These are phyloP conservation scores for Saccharomyces hybrid DNA, from an alignment of 1,139 yeast species.

Conservation along the genomic window DNA sequence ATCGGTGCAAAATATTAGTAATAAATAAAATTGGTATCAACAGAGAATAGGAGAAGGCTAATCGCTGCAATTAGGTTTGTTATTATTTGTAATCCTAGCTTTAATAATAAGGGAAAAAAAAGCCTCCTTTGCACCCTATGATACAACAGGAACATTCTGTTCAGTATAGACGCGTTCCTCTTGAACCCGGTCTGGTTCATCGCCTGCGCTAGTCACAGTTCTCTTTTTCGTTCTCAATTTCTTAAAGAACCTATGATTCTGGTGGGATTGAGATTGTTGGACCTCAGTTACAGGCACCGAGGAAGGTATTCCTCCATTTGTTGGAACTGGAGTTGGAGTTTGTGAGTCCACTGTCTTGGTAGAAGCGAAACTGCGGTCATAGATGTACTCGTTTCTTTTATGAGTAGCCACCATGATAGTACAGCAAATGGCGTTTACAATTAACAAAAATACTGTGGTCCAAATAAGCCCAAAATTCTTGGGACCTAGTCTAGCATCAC, in stretches of 20 bases:
- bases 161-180: neutral
- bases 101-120: neutral
- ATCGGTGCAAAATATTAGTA: neutral
- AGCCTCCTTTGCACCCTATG: neutral
- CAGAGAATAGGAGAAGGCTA: neutral
- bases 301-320: neutral
- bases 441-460: conserved; percentile 46
- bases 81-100: neutral
- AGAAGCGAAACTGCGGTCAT: neutral
- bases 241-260: neutral
- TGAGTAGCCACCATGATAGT: neutral
- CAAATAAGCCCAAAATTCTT: conserved; percentile 55
- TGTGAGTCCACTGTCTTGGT: conserved; percentile 1
- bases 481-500: conserved; percentile 44
- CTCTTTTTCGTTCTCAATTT: neutral
- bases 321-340: conserved; percentile 2
- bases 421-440: conserved; percentile 26
- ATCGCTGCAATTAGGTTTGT: neutral
- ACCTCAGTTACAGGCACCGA: neutral
- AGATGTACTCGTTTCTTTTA: conserved; percentile 1
- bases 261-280: neutral
- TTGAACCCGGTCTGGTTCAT: neutral
- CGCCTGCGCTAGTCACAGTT: neutral
- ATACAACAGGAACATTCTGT: neutral
- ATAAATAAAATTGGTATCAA: neutral